Percentiles rank a stretch among this genome's conserved stretches.
Conservation (phyloP, 768 basidiomycete species). For the Cyclocybe cylindracea region DNA sequence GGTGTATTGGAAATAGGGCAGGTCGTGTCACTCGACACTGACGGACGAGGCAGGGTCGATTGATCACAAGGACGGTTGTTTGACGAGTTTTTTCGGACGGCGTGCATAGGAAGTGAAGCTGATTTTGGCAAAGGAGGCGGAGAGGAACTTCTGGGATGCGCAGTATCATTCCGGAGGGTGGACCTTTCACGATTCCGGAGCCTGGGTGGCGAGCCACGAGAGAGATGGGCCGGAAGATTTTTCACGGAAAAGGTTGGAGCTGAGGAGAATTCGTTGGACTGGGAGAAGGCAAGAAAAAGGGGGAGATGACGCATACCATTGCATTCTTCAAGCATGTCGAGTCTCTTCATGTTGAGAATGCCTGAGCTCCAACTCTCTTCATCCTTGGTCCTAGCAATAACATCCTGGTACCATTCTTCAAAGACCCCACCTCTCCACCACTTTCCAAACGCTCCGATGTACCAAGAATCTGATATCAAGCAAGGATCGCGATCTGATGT, state of each 20-base stretch:
- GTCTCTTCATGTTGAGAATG: slow-evolving; percentile 71
- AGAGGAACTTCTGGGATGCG: slow-evolving; percentile 61
- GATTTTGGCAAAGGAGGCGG: slow-evolving; percentile 87
- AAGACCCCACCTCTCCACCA: slow-evolving; percentile 90
- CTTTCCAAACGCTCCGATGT: slow-evolving; percentile 85
- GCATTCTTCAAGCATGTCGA: slow-evolving; percentile 69
- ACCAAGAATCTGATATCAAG: slow-evolving; percentile 79
- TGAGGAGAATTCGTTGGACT: slow-evolving; percentile 17
- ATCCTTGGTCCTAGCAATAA: slow-evolving; percentile 61
- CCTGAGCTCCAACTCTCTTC: slow-evolving; percentile 79
- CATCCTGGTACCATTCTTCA: slow-evolving; percentile 78
- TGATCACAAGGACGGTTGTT: slow-evolving; percentile 29
- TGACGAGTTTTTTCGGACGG: slow-evolving; percentile 44
- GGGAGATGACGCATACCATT: slow-evolving; percentile 46
- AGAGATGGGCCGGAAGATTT: slow-evolving; percentile 42
- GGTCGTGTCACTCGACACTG: slow-evolving; percentile 26
- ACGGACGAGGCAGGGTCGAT: slow-evolving; percentile 30
- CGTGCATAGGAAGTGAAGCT: slow-evolving; percentile 75
- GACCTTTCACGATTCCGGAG: slow-evolving; percentile 59
- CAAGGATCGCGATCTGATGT: slow-evolving; percentile 35
- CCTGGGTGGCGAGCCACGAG: slow-evolving; percentile 54
- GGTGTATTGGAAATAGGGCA: slow-evolving; percentile 30
- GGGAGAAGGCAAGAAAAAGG: slow-evolving; percentile 1
- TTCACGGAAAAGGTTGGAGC: slow-evolving; percentile 56
- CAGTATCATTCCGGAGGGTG: slow-evolving; percentile 36